Percentiles rank a stretch among this genome's conserved stretches.
phyloP scores from a whole-genome alignment of 805 yeast genomes.

The Starmerella powellii region DNA sequence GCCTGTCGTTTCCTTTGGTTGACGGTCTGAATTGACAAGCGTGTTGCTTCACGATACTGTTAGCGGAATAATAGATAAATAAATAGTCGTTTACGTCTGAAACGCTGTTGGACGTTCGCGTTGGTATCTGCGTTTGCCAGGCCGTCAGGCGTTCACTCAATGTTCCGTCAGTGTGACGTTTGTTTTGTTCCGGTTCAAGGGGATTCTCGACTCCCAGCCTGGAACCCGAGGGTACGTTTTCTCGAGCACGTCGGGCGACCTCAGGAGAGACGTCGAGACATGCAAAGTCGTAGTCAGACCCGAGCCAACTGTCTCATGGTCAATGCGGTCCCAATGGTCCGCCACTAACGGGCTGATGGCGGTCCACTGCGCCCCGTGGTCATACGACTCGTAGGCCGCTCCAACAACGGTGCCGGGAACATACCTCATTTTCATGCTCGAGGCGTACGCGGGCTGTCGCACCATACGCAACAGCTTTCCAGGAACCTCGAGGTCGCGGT shows the following conservation, averaged over 20 bases:
- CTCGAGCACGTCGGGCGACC: constrained; percentile 17
- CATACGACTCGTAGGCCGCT: constrained; percentile 1
- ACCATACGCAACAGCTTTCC: constrained; percentile 1
- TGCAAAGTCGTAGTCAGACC: background rate
- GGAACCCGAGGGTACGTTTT: constrained; percentile 2
- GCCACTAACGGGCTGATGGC: constrained; percentile 10
- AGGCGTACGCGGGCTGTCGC: constrained; percentile 2
- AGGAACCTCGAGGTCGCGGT: constrained; percentile 2
- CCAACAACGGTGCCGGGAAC: constrained; percentile 14
- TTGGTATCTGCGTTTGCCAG: no score
- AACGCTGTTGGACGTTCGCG: no score
- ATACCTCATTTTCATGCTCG: background rate
- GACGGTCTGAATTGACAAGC: no score
- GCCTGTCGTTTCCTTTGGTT: no score
- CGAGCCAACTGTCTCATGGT: background rate
- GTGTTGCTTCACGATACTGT: no score
- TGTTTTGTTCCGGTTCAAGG: no score
- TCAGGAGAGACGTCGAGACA: constrained; percentile 6
- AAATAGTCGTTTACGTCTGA: no score
- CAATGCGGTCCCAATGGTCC: constrained; percentile 4
- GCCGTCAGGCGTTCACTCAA: no score
- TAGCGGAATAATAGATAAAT: no score
- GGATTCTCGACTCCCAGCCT: constrained; percentile 3
- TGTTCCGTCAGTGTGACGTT: no score
- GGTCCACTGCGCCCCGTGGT: background rate